Evolutionary conservation across 2,329 filamentous ascomycete species (phyloP).

Genomic region (Fusarium sambucinum): DNA sequence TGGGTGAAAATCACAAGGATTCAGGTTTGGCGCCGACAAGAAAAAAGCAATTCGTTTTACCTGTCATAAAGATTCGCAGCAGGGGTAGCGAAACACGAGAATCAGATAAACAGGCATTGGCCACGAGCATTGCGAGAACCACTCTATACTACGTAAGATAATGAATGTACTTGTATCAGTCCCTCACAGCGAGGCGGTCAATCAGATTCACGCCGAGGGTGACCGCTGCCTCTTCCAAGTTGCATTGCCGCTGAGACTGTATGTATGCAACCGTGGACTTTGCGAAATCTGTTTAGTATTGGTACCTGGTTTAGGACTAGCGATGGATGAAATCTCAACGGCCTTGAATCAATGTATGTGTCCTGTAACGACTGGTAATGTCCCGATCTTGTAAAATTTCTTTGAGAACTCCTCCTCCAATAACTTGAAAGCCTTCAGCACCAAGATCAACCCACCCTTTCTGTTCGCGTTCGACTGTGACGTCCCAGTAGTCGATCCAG

Average conservation of each 20-base stretch:
- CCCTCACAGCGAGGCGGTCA: constrained; percentile 2
- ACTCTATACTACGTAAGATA: background rate
- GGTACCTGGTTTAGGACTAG: background rate
- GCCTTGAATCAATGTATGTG: background rate
- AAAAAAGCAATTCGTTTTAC: constrained; percentile 26
- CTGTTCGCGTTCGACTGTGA: constrained; percentile 49
- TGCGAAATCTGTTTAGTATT: background rate
- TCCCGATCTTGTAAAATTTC: constrained; percentile 72
- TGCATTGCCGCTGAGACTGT: background rate
- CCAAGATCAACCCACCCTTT: constrained; percentile 63
- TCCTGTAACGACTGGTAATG: too few species aligned
- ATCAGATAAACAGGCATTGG: constrained; percentile 12
- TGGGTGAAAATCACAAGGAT: background rate
- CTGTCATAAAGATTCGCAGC: constrained; percentile 13
- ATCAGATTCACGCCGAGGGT: background rate
- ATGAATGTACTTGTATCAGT: background rate
- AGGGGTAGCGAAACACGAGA: constrained; percentile 27
- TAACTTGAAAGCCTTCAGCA: constrained; percentile 69
- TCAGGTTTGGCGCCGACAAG: background rate
- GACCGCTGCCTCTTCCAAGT: background rate
- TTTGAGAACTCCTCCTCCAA: constrained; percentile 71
- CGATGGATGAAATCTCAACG: background rate
- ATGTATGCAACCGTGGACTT: background rate
- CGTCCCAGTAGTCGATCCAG: constrained; percentile 45
- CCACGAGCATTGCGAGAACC: background rate